Evolutionary conservation across 2,329 filamentous ascomycete species (phyloP).

Genomic region (Sporothrix pseudoabietina): DNA sequence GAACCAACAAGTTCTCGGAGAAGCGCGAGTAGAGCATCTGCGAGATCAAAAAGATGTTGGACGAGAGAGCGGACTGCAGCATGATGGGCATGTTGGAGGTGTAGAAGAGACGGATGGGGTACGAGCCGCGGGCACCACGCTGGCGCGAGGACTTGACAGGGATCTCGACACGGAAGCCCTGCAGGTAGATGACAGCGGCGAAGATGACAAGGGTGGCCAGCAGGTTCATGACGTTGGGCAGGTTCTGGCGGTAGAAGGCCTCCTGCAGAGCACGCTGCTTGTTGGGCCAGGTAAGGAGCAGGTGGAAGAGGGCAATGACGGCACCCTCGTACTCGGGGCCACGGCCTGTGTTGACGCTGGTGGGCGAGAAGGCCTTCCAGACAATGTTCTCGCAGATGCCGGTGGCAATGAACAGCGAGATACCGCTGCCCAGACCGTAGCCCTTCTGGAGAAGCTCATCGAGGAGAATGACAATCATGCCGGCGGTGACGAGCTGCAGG

Average conservation of each 20-base stretch:
- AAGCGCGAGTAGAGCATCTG: constrained; percentile 99
- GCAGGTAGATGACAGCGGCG: constrained; percentile 96
- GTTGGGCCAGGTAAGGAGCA: constrained; percentile 97
- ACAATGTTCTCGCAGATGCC: constrained; percentile 99
- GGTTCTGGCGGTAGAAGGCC: constrained; percentile 98
- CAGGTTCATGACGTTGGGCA: constrained; percentile 99
- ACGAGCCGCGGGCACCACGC: constrained; percentile 96
- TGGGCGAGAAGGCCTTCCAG: constrained; percentile 99
- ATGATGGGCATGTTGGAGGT: constrained; percentile 99
- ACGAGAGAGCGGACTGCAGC: constrained; percentile 97
- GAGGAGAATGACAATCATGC: constrained; percentile 97
- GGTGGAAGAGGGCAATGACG: constrained; percentile 95
- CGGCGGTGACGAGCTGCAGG: constrained; percentile 95
- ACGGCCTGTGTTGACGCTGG: constrained; percentile 98
- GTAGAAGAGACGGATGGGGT: constrained; percentile 98
- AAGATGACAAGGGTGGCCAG: constrained; percentile 91
- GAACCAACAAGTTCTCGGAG: constrained; percentile 97
- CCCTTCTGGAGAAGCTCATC: constrained; percentile 99
- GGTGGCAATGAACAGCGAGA: constrained; percentile 99
- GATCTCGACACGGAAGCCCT: constrained; percentile 99
- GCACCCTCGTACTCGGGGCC: constrained; percentile 99
- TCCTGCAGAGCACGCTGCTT: constrained; percentile 98
- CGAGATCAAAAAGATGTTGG: constrained; percentile 98
- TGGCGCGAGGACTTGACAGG: constrained; percentile 99
- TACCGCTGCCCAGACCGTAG: constrained; percentile 96